These are phyloP conservation scores for Colletotrichum destructivum DNA, from an alignment of 2,329 filamentous ascomycete species.

Conservation along the genomic window DNA sequence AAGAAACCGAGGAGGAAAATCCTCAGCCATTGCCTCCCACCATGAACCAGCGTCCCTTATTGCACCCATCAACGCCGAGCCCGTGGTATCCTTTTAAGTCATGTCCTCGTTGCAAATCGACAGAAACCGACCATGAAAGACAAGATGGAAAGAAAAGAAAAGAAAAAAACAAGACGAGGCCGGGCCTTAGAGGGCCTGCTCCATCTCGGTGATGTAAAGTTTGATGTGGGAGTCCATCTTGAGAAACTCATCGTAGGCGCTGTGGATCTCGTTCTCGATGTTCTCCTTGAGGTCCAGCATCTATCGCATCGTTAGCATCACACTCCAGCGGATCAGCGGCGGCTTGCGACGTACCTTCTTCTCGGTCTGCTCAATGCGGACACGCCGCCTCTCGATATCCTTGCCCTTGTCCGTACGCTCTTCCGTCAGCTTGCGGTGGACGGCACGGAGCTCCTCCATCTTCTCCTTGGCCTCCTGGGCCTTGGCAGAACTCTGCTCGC, in stretches of 20 bases:
- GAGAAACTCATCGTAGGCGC: conserved; percentile 92
- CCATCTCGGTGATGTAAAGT: conserved; percentile 99
- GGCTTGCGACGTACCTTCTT: conserved; percentile 82
- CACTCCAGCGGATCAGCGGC: neutral
- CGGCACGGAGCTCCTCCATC: conserved; percentile 89
- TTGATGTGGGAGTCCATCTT: conserved; percentile 99
- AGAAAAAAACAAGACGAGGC: neutral
- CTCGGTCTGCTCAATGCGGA: conserved; percentile 98
- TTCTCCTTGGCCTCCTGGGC: conserved; percentile 84
- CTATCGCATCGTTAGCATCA: conserved; percentile 62
- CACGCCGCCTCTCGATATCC: conserved; percentile 91
- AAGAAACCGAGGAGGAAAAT: neutral
- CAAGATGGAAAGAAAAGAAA: neutral
- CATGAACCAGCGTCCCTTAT: conserved; percentile 5
- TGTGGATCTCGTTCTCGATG: conserved; percentile 94
- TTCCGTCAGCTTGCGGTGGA: conserved; percentile 85
- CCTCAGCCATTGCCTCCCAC: conserved; percentile 3
- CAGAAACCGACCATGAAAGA: conserved; percentile 5
- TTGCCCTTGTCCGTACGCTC: conserved; percentile 89
- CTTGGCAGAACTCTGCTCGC: conserved; percentile 85
- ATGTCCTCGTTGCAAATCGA: conserved; percentile 34
- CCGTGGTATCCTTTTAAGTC: conserved; percentile 55
- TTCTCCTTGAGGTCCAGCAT: conserved; percentile 99
- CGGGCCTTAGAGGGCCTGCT: conserved; percentile 77
- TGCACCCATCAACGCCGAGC: conserved; percentile 55